phyloP scores from a whole-genome alignment of 2,329 filamentous ascomycete genomes.

The Diaporthe longicolla region DNA sequence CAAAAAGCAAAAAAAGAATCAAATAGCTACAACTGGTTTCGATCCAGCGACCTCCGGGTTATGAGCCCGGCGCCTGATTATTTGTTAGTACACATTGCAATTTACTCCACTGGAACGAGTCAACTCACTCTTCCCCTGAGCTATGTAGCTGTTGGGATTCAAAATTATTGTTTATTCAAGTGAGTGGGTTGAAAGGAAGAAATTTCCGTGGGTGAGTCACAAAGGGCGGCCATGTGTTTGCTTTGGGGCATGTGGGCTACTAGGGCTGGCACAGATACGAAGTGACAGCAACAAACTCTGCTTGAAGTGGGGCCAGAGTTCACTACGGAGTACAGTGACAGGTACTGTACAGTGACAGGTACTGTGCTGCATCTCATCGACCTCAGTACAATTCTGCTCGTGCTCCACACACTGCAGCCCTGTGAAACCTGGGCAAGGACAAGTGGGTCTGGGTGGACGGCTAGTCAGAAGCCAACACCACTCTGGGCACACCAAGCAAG shows the following conservation, averaged over 20 bases:
- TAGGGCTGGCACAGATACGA: constrained; percentile 1
- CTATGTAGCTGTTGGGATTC: not conserved
- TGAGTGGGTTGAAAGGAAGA: not conserved
- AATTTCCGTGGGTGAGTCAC: too few relatives aligned
- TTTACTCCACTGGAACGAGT: not conserved
- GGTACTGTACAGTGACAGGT: not conserved
- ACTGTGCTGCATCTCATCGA: not conserved
- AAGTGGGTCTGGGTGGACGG: constrained; percentile 23
- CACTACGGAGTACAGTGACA: not conserved
- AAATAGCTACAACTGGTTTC: constrained; percentile 43
- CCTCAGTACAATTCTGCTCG: too few relatives aligned
- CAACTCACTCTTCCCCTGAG: not conserved
- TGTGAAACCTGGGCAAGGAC: constrained; percentile 3
- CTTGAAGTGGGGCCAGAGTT: not conserved
- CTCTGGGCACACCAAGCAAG: not conserved
- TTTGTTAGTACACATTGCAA: not conserved
- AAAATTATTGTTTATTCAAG: not conserved
- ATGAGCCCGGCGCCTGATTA: constrained; percentile 41
- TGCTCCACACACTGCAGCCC: constrained; percentile 23
- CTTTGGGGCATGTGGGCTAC: not conserved
- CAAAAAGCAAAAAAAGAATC: constrained; percentile 29
- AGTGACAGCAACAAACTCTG: constrained; percentile 9
- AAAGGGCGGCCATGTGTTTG: constrained; percentile 37
- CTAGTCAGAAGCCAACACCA: not conserved
- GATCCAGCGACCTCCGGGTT: constrained; percentile 44